Conservation (phyloP, 1,284 basidiomycete species). For the Papiliotrema fonsecae region DNA sequence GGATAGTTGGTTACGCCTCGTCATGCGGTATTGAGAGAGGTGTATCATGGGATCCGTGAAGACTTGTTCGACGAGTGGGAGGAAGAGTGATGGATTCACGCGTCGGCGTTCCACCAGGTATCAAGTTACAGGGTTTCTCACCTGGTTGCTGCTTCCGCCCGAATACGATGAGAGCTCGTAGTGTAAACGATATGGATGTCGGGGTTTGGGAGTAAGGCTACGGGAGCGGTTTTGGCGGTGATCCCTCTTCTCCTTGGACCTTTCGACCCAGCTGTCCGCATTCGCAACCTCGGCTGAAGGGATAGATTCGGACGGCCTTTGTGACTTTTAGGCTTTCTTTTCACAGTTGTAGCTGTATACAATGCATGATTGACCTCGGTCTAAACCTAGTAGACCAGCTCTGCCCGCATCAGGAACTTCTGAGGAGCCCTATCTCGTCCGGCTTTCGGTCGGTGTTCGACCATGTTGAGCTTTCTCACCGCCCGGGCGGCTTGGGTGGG, state of each 20-base stretch:
- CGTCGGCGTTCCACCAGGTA: no score
- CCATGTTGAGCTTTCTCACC: constrained; percentile 5
- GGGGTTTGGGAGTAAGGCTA: no score
- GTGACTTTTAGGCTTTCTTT: no score
- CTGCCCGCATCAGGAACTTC: not conserved
- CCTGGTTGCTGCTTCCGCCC: no score
- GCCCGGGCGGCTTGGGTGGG: not conserved
- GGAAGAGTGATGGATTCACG: not conserved
- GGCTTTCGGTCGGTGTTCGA: not conserved
- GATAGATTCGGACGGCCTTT: no score
- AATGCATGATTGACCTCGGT: no score
- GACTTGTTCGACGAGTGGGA: constrained; percentile 32
- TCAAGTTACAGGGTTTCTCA: no score
- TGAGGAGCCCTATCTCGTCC: not conserved
- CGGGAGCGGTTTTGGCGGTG: no score
- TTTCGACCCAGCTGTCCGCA: not conserved
- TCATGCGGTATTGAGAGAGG: constrained; percentile 25
- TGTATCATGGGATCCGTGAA: constrained; percentile 35
- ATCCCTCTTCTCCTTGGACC: not conserved
- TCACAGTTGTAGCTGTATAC: no score
- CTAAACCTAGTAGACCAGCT: not conserved
- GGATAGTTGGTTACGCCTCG: constrained; percentile 23
- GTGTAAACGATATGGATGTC: not conserved
- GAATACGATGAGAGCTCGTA: not conserved
- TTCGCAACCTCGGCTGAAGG: not conserved